Percentiles rank a stretch among this genome's conserved stretches.
Conservation (phyloP, 768 basidiomycete genomes). For the Kwoniella newhampshirensis region DNA sequence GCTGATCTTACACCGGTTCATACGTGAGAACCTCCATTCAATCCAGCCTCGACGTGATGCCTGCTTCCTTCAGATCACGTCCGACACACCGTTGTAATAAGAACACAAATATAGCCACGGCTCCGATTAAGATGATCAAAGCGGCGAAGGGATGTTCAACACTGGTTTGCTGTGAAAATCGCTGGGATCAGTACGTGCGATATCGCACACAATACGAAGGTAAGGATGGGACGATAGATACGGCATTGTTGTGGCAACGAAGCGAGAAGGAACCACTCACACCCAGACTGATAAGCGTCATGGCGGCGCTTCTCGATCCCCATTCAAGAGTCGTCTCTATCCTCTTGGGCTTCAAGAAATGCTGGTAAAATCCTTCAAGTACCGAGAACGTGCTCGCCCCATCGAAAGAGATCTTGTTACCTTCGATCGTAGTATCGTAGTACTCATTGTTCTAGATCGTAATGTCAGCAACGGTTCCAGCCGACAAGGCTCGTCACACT, state of each 20-base stretch:
- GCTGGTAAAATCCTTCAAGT: constrained; percentile 64
- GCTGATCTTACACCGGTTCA: constrained; percentile 9
- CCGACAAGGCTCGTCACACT: constrained; percentile 36
- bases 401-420: constrained; percentile 62
- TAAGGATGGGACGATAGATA: too few species aligned
- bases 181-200: not conserved
- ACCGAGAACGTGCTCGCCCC: constrained; percentile 64
- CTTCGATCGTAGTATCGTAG: constrained; percentile 66
- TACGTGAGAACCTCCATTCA: not conserved
- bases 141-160: constrained; percentile 40
- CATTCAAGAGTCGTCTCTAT: constrained; percentile 47
- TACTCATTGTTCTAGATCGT: constrained; percentile 57
- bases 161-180: constrained; percentile 32
- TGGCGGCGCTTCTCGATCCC: constrained; percentile 48
- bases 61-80: constrained; percentile 21
- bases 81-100: constrained; percentile 29
- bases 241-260: too few species aligned
- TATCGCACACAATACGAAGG: not conserved
- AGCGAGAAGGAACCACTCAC: constrained; percentile 21
- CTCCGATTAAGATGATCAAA: constrained; percentile 30
- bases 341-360: constrained; percentile 45
- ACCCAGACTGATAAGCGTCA: constrained; percentile 39
- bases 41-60: constrained; percentile 8
- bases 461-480: too few species aligned
- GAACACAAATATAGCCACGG: constrained; percentile 34